Percentiles rank a stretch among this genome's conserved stretches.
phyloP scores from a whole-genome alignment of 805 yeast genomes.

The Barnettozyma pratensis region DNA sequence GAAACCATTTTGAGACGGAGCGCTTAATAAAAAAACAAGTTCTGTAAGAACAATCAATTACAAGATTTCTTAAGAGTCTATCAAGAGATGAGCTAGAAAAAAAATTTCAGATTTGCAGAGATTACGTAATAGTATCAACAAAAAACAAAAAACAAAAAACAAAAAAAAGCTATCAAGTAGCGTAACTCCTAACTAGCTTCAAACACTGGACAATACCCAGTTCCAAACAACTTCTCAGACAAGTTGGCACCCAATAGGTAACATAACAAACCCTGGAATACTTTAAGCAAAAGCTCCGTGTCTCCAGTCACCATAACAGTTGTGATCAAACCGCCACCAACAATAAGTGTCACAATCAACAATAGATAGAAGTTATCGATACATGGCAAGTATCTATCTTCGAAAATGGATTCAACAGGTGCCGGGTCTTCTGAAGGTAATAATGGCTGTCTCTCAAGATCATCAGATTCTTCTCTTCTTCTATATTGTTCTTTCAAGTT shows the following conservation, averaged over 20 bases:
- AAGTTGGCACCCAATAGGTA: conserved; percentile 13
- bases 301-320: conserved; percentile 17
- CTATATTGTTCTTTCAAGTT: not conserved
- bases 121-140: not conserved
- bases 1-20: not conserved
- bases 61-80: not conserved
- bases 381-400: conserved; percentile 3
- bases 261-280: conserved; percentile 17
- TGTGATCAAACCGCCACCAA: conserved; percentile 3
- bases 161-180: not conserved
- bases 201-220: conserved; percentile 16
- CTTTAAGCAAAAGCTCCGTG: conserved; percentile 10
- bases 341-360: not conserved
- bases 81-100: conserved; percentile 5
- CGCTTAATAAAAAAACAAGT: too few relatives aligned
- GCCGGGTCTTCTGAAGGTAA: not conserved
- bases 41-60: too few relatives aligned
- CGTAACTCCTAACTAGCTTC: not conserved
- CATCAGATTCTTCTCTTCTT: not conserved
- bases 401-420: not conserved
- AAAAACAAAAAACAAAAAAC: not conserved
- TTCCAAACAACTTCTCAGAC: conserved; percentile 12
- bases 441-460: conserved; percentile 16
- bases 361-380: conserved; percentile 4
- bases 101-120: conserved; percentile 1